phyloP scores from a whole-genome alignment of 2,329 filamentous ascomycete species.

The Penicillium sp. region DNA sequence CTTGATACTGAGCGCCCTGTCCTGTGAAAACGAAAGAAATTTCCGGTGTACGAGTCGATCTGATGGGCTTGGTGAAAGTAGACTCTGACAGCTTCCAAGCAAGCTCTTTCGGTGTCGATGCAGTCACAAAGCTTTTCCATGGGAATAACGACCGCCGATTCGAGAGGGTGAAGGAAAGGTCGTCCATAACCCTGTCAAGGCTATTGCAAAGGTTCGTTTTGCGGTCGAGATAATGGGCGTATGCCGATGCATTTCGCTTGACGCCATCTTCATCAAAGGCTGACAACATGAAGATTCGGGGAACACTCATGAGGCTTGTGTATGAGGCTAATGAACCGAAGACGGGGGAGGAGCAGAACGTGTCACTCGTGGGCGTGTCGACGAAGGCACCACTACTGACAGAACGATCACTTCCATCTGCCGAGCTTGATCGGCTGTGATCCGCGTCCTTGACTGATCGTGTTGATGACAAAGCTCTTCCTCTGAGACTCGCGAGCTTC shows the following conservation, averaged over 20 bases:
- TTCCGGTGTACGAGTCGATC: slow-evolving; percentile 3
- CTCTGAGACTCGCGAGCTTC: not conserved
- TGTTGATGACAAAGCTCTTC: not conserved
- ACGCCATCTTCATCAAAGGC: slow-evolving; percentile 28
- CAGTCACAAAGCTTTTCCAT: slow-evolving; percentile 19
- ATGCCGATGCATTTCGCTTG: slow-evolving; percentile 16
- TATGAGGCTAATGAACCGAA: not conserved
- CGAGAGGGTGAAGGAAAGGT: slow-evolving; percentile 25
- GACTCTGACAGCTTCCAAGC: slow-evolving; percentile 15
- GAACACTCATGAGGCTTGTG: slow-evolving; percentile 1
- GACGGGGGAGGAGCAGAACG: slow-evolving; percentile 3
- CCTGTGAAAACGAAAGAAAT: slow-evolving; percentile 41
- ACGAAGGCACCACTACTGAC: slow-evolving; percentile 2
- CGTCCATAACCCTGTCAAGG: slow-evolving; percentile 15
- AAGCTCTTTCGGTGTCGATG: slow-evolving; percentile 14
- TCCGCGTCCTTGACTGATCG: not conserved
- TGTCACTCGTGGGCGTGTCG: slow-evolving; percentile 15
- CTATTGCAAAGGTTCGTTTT: not conserved
- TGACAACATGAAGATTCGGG: slow-evolving; percentile 15
- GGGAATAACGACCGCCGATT: slow-evolving; percentile 15
- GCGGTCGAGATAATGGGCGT: slow-evolving; percentile 14
- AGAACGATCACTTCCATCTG: slow-evolving; percentile 13
- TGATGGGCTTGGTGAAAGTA: slow-evolving; percentile 10
- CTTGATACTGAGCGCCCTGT: slow-evolving; percentile 38
- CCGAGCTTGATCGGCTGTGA: not conserved